Conservation (phyloP, 306 rosid species). For the Pterocarpus macrocarpus region DNA sequence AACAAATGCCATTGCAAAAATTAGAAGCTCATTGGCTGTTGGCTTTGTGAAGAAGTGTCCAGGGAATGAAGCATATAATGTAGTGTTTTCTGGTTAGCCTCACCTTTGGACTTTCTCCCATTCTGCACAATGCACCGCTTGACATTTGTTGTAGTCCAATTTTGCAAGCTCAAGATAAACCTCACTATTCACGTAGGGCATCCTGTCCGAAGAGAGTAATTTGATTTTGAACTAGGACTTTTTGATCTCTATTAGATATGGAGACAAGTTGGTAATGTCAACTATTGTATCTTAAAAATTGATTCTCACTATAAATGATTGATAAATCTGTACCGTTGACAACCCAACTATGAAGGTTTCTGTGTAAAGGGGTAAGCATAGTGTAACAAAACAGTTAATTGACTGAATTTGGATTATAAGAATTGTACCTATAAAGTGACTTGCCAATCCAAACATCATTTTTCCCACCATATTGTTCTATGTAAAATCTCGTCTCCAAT, state of each 20-base stretch:
- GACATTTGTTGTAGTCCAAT: conserved; percentile 80
- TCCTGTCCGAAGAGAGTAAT: conserved; percentile 54
- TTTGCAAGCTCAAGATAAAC: conserved; percentile 80
- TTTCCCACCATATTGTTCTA: conserved; percentile 81
- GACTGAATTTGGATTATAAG: neutral
- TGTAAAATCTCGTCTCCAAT: conserved; percentile 73
- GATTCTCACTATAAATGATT: no score
- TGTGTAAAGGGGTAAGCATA: no score
- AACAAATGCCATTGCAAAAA: conserved; percentile 6
- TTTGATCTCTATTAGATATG: no score
- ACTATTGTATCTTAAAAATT: no score
- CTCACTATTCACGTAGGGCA: conserved; percentile 73
- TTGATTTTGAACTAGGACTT: neutral
- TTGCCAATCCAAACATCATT: conserved; percentile 93
- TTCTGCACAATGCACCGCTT: conserved; percentile 67
- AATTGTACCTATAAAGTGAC: conserved; percentile 82
- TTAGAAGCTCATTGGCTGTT: neutral
- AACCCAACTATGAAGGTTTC: no score
- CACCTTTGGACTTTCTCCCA: conserved; percentile 78
- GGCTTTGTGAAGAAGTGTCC: neutral
- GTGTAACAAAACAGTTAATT: neutral
- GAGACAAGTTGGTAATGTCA: no score
- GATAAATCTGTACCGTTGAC: no score
- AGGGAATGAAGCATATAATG: neutral
- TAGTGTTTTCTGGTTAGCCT: neutral